These are phyloP conservation scores for Elaeis oleifera DNA, from an alignment of 202 grass and related monocot genomes.

Conservation along the genomic window DNA sequence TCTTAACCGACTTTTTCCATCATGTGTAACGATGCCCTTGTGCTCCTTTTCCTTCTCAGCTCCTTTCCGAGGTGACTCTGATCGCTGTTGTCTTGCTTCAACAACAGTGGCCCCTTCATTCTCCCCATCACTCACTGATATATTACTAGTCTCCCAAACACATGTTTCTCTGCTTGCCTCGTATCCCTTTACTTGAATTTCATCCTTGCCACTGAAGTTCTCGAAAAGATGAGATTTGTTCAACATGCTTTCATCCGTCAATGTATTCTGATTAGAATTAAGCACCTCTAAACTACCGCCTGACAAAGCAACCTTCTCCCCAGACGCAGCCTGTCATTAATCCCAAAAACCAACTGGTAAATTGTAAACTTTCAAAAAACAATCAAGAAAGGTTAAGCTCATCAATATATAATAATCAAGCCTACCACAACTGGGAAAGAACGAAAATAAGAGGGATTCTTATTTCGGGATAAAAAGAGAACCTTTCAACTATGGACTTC, in stretches of 20 bases:
- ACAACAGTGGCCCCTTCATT: slow-evolving; percentile 1
- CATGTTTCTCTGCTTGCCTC: slow-evolving; percentile 4
- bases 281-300: slow-evolving; percentile 11
- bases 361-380: too few relatives aligned
- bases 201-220: slow-evolving; percentile 20
- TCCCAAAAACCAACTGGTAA: too few relatives aligned
- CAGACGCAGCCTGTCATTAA: too few relatives aligned
- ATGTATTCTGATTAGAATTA: neutral
- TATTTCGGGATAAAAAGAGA: too few relatives aligned
- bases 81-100: slow-evolving; percentile 11
- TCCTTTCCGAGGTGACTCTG: slow-evolving; percentile 20
- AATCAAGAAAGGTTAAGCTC: too few relatives aligned
- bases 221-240: neutral
- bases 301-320: neutral
- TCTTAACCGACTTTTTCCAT: neutral
- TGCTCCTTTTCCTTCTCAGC: slow-evolving; percentile 29
- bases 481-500: too few relatives aligned
- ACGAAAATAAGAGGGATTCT: too few relatives aligned
- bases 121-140: slow-evolving; percentile 15
- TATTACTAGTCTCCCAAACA: neutral
- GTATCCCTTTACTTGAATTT: neutral
- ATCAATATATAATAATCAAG: too few relatives aligned
- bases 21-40: neutral
- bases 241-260: slow-evolving; percentile 9
- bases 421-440: too few relatives aligned